A percentile compares a stretch with the other conserved stretches of the same genome.
Evolutionary conservation across 345 rosid genomes (phyloP).

Genomic region (Chamaenerion angustifolium): DNA sequence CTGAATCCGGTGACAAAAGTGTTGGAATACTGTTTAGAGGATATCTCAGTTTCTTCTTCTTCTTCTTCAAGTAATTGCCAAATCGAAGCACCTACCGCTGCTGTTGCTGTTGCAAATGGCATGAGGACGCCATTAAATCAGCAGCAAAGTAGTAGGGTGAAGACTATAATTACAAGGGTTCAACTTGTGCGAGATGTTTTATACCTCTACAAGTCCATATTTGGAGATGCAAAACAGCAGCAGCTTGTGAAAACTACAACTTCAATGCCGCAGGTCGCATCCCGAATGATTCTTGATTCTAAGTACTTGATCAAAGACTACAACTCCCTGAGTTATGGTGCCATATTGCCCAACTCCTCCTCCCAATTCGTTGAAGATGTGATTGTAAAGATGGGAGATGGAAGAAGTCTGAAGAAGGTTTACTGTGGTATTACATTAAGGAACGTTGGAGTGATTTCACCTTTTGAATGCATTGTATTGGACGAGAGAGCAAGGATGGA

Average conservation of each 20-base stretch:
- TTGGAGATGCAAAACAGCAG: conserved; percentile 38
- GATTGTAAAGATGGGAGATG: conserved; percentile 17
- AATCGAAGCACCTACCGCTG: no score
- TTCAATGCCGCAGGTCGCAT: conserved; percentile 34
- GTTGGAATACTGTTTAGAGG: conserved; percentile 75
- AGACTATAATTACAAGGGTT: conserved; percentile 38
- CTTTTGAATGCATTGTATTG: conserved; percentile 50
- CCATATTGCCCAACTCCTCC: no score
- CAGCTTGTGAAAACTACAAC: conserved; percentile 22
- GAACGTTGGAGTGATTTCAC: conserved; percentile 8
- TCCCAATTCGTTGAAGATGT: conserved; percentile 12
- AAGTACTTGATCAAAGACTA: conserved; percentile 63
- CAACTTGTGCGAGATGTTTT: conserved; percentile 59
- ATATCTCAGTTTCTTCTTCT: conserved; percentile 29
- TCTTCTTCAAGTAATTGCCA: conserved; percentile 13
- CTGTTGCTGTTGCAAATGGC: no score
- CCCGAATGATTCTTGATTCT: conserved; percentile 60
- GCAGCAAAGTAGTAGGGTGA: conserved; percentile 3
- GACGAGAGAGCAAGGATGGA: conserved; percentile 46
- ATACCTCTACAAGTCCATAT: conserved; percentile 33
- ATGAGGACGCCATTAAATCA: no score
- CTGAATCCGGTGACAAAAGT: conserved; percentile 88
- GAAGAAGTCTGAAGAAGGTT: conserved; percentile 27
- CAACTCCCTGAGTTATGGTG: no score
- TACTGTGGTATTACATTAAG: conserved; percentile 35